These are phyloP conservation scores for Umbelopsis ramanniana DNA, from an alignment of 192 early-diverging fungal species.

Conservation along the genomic window DNA sequence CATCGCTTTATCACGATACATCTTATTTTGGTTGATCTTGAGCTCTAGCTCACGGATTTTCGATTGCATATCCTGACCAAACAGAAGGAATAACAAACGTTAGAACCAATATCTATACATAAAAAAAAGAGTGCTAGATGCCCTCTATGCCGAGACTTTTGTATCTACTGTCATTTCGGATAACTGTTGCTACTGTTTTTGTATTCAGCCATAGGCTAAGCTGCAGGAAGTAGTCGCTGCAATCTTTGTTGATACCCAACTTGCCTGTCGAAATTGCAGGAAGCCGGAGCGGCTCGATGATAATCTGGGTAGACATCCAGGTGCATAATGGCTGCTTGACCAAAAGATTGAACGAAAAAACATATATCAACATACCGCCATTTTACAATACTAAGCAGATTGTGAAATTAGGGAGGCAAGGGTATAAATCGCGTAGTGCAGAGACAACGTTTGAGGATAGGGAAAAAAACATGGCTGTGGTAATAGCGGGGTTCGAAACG, in stretches of 20 bases:
- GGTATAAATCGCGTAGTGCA: conserved; percentile 21
- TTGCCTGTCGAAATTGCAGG: background rate
- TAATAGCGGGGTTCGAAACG: background rate
- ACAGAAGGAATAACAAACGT: background rate
- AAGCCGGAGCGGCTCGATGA: background rate
- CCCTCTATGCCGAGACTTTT: too few relatives aligned
- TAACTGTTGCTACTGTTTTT: too few relatives aligned
- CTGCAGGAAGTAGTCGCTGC: background rate
- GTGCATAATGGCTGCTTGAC: background rate
- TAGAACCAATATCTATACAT: background rate
- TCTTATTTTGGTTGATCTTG: conserved; percentile 45
- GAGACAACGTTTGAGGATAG: background rate
- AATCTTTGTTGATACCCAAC: background rate
- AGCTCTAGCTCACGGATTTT: conserved; percentile 44
- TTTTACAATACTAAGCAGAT: conserved; percentile 12
- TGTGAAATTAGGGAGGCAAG: conserved; percentile 7
- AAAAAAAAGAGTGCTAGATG: background rate
- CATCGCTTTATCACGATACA: conserved; percentile 47
- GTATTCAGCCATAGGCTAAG: too few relatives aligned
- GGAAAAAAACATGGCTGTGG: conserved; percentile 19
- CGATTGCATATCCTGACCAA: conserved; percentile 23
- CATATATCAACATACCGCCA: conserved; percentile 11
- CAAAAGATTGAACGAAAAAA: background rate
- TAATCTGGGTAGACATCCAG: background rate
- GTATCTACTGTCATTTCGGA: too few relatives aligned